Base-by-base conservation (phyloP, 208 protist genomes). In the Trichomonas gallinae region DNA sequence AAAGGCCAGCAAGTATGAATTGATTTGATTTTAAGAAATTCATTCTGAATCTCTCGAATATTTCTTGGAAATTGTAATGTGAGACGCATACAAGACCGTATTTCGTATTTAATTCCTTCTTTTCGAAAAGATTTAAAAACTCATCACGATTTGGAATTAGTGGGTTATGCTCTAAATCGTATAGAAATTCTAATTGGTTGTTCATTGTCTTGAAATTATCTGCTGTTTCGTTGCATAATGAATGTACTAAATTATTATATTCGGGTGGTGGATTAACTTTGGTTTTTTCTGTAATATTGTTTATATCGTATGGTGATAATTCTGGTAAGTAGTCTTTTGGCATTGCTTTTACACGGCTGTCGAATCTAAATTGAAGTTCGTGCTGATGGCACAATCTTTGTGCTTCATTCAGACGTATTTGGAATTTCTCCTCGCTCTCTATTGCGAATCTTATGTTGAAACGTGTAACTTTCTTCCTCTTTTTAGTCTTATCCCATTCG, bases 381-480 rank as follows among this genome's bases (percentile, higher is more conserved):
- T 93, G 44, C 46, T 51, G 15, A 34, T 93, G 42, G 17, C n/a
- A 34, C 34, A 44, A n/a, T 51, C 45, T 93, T 93, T 93, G 42
- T 34, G 87, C 87, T 48, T 23, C 17, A 48, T 93, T 44, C 3
- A 93, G 4, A 26, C 87, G 23, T 38, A 48, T 34, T 51, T 93
- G 17, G n/a, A 93, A 93, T 93, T 38, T 38, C 26, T 48, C 26
- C 38, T 93, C 87, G 31, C 45, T 51, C 51, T 93, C 87, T 34
- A 93, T 93, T n/a, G 87, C 87, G 44, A 93, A 93, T 38, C 87
- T 23, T 48, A 93, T n/a, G 34, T 93, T 93, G 15, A 42, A 93
- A 48, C 87, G 40, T 38, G 87, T 26, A 93, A 93, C 87, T 93
- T 93, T 93, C n/a, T 93, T 93, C n/a, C 87, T 23, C 45, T 93